Conservation (phyloP, 2,329 filamentous ascomycete genomes). For the Colletotrichum coccodes region DNA sequence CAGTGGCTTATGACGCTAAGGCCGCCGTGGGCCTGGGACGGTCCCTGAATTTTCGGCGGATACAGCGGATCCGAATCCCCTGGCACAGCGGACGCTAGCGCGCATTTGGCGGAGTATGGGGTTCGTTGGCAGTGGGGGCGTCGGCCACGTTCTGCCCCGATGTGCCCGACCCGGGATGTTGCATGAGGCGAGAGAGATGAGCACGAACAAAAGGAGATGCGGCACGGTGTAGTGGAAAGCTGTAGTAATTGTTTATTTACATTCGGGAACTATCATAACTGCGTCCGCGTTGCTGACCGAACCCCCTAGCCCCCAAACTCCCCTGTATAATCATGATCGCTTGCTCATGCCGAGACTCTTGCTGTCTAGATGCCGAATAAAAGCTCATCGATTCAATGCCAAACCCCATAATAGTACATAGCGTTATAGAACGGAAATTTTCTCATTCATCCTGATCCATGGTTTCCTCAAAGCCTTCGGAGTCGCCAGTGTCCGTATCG, state of each 20-base stretch:
- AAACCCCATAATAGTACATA: conserved; percentile 2
- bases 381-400: neutral
- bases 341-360: neutral
- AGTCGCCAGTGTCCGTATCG: conserved; percentile 22
- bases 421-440: neutral
- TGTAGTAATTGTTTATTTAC: neutral
- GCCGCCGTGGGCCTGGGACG: conserved; percentile 19
- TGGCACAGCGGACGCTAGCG: conserved; percentile 17
- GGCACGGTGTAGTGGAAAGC: neutral
- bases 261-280: neutral
- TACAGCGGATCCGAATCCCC: conserved; percentile 14
- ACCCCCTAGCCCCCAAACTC: conserved; percentile 2
- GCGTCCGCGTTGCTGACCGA: neutral
- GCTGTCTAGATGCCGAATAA: neutral
- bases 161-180: neutral
- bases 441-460: conserved; percentile 26
- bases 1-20: conserved; percentile 23
- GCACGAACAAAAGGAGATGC: neutral
- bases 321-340: neutral
- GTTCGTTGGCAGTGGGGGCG: conserved; percentile 27
- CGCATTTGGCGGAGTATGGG: conserved; percentile 11
- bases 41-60: conserved; percentile 29
- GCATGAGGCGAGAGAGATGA: conserved; percentile 21
- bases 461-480: conserved; percentile 28
- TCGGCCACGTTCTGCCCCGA: neutral